A percentile compares a stretch with the other conserved stretches of the same genome.
Evolutionary conservation across 164 flowering plant genomes (phyloP).

Genomic region (Dillenia suffruticosa): DNA sequence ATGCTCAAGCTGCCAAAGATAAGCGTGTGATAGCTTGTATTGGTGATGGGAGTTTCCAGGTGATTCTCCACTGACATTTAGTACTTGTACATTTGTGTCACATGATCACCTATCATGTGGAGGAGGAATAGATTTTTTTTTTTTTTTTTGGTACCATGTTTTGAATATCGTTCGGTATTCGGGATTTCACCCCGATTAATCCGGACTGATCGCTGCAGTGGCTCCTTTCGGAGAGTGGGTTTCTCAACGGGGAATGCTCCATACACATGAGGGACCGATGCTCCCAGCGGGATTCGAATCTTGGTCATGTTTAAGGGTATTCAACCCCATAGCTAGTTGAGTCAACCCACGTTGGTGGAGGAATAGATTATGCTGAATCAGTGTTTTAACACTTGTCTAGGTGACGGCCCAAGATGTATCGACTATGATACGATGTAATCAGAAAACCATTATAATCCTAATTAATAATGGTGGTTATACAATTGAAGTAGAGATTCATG

Average conservation of each 20-base stretch:
- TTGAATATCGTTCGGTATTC: too few relatives aligned
- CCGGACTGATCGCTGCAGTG: too few relatives aligned
- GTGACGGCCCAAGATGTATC: slow-evolving; percentile 72
- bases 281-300: too few relatives aligned
- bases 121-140: neutral
- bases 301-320: too few relatives aligned
- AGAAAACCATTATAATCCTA: slow-evolving; percentile 49
- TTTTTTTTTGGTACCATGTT: too few relatives aligned
- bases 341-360: too few relatives aligned
- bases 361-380: neutral
- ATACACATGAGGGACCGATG: too few relatives aligned
- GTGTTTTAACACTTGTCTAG: slow-evolving; percentile 15
- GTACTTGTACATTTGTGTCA: neutral
- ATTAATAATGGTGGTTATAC: slow-evolving; percentile 71
- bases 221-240: too few relatives aligned
- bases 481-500: slow-evolving; percentile 70
- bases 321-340: too few relatives aligned
- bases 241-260: too few relatives aligned
- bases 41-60: slow-evolving; percentile 95
- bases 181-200: too few relatives aligned
- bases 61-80: slow-evolving; percentile 11
- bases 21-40: slow-evolving; percentile 75
- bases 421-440: slow-evolving; percentile 60
- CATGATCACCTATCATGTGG: neutral
- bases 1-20: slow-evolving; percentile 63